Evolutionary conservation across 1,284 basidiomycete species (phyloP), one percentile per base, ranked within the genome.

Genomic region (Puccinia hordei): DNA sequence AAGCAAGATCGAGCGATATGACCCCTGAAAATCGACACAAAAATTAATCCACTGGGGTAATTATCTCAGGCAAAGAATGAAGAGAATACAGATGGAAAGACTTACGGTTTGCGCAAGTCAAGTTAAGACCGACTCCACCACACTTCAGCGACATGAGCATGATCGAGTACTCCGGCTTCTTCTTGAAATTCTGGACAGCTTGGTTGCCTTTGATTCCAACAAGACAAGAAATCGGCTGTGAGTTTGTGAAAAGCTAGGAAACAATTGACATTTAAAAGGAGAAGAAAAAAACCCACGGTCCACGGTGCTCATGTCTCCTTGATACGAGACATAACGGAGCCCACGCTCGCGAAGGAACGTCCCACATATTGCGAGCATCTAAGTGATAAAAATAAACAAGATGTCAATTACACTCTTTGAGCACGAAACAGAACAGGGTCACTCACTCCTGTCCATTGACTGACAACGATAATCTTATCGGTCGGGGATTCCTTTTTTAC

Each of bases 381-480:
- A 30, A 41, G 35, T 5, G 19, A 30, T 8, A 49, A n/a, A 6
- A 49, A 44, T 8, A 49, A n/a, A 6, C 30, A 44, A 4, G 19
- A 46, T 24, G 33, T 24, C 24, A 51, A 17, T 4, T 55, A 13
- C 38, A 17, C 8, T 38, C 33, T 63, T n/a, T 17, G 19, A 8
- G 33, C 3, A 38, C 24, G 59, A 1, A 63, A 38, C 6, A 41
- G 1, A n/a, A 49, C 2, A 61, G 9, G 55, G 24, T 44, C 30
- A 77, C 75, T 61, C 80, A 89, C 90, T 17, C 86, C 84, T 0
- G 89, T 90, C 90, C 90, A 91, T 83, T 90, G 90, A 0, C 89
- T 90, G 51, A 91, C 86, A 77, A 91, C 85, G 72, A 90, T 84
- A 46, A 87, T 87, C 89, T 90, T 91, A 83, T 91, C 90, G 22